Base-by-base conservation (phyloP, 1,139 yeast genomes). In the Protomyces inouyei region DNA sequence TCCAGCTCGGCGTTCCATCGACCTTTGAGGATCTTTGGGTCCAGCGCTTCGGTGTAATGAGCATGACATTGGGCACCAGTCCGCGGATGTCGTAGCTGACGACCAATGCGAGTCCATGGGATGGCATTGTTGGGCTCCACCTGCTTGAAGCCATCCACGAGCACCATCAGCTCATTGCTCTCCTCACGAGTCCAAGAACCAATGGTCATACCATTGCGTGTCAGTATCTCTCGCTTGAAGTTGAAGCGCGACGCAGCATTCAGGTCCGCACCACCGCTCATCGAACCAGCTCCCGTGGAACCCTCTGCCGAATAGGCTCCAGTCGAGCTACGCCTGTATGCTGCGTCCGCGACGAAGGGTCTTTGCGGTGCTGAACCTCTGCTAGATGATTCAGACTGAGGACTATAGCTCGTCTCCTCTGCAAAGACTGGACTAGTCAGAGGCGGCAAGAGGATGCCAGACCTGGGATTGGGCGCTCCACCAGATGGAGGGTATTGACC, bases 21-120 rank as follows among this genome's bases (percentile, higher is more conserved):
- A 68, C 97, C 77, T 70, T 88, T 91, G 66, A 85, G 84, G 2
- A 93, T 86, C 70, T 76, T 81, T 2, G 97, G 97, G 70, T 89
- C 95, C 66, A 92, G 76, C 1, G 90, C 96, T 71, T 92, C 97
- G 21, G 87, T 84, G 73, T 89, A 92, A 70, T 97, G 77, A 72
- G 92, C 92, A 1, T 96, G 90, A 76, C 97, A 92, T 76, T 92
- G 97, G 74, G 91, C 97, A 73, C 91, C 97, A 0, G 96, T 92
- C 71, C 98, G 79, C 12, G 61, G 52, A 9, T 52, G 35, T 2
- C 36, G 48, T 25, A 60, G 57, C 25, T 21, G 46, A n/a, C 25
- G 51, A 16, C 53, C 63, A 14, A 57, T 57, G 6, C 52, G 32
- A 5, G 57, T 37, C 63, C 63, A 57, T 1, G 63, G 63, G 4